Percentiles rank a stretch among this genome's conserved stretches.
Evolutionary conservation across 345 rosid species (phyloP).

Genomic region (Melaleuca quinquenervia): DNA sequence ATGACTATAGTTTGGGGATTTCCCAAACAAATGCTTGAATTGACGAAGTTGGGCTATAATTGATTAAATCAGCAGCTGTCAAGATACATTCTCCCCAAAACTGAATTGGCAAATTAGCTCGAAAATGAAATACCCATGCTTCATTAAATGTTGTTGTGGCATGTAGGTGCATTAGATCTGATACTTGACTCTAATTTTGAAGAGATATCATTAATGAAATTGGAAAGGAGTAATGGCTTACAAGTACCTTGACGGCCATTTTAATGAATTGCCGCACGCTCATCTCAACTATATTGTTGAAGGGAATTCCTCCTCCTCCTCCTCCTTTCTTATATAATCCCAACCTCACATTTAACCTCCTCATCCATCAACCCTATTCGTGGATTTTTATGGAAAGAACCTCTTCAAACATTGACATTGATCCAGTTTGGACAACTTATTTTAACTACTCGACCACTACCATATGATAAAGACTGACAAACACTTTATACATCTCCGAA

Average conservation of each 20-base stretch:
- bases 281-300: too few relatives aligned
- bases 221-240: too few relatives aligned
- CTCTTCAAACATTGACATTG: too few relatives aligned
- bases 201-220: not conserved
- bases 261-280: too few relatives aligned
- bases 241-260: too few relatives aligned
- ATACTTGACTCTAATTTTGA: not conserved
- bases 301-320: too few relatives aligned
- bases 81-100: not conserved
- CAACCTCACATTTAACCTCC: too few relatives aligned
- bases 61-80: not conserved
- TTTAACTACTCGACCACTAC: not conserved
- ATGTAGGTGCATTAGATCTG: not conserved
- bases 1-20: not conserved
- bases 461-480: not conserved
- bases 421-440: too few relatives aligned
- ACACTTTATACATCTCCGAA: not conserved
- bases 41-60: not conserved
- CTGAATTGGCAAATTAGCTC: not conserved
- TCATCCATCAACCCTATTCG: too few relatives aligned
- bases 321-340: too few relatives aligned
- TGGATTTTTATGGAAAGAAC: too few relatives aligned
- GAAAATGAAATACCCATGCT: not conserved
- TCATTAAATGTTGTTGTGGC: constrained; percentile 2
- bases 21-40: not conserved